Percentiles rank a stretch among this genome's conserved stretches.
Evolutionary conservation across 257 asterid species (phyloP).

Genomic region (Scutellaria minor): DNA sequence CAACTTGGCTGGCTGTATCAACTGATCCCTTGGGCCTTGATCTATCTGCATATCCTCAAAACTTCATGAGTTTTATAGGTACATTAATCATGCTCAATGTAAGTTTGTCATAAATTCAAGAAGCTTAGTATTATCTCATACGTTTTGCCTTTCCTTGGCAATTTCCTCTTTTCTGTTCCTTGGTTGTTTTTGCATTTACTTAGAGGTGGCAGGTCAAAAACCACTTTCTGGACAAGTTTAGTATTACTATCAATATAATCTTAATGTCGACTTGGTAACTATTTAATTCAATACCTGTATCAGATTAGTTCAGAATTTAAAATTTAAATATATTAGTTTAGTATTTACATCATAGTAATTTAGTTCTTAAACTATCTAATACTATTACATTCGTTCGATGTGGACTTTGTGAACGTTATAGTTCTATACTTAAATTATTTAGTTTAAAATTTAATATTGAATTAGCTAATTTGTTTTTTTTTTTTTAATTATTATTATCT

Average conservation of each 20-base stretch:
- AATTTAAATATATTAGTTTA: neutral
- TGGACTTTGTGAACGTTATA: neutral
- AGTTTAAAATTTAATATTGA: neutral
- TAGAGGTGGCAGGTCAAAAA: conserved; percentile 24
- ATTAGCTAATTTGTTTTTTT: neutral
- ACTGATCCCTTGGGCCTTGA: too few species aligned
- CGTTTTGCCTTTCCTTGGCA: neutral
- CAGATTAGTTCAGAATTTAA: neutral
- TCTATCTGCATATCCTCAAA: neutral
- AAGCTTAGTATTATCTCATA: neutral
- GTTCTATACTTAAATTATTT: neutral
- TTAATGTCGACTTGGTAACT: neutral
- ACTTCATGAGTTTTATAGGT: conserved; percentile 9
- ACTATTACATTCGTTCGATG: neutral
- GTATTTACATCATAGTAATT: neutral
- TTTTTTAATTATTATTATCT: neutral
- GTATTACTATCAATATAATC: neutral
- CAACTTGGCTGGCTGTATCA: conserved; percentile 2
- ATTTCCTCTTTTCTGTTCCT: conserved; percentile 18
- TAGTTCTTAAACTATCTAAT: neutral
- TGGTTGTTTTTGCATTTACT: conserved; percentile 21
- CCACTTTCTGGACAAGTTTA: conserved; percentile 1
- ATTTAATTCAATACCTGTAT: neutral
- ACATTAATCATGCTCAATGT: neutral
- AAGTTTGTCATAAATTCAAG: conserved; percentile 15